Conservation (phyloP, 495 filamentous ascomycete species). For the Bombardia bombarda region DNA sequence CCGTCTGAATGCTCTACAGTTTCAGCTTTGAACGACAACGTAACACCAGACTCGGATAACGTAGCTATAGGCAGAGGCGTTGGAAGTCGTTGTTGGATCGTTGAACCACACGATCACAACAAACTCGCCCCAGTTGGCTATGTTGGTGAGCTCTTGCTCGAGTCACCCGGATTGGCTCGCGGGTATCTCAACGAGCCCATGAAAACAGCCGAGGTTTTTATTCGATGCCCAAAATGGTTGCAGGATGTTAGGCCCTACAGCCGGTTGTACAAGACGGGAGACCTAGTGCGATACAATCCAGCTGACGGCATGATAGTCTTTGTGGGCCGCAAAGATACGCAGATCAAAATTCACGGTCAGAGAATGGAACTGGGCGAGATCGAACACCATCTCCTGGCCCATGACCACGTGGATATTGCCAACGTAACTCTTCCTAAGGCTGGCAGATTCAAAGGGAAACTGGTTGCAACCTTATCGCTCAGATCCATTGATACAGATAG, state of each 20-base stretch:
- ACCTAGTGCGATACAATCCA: slow-evolving; percentile 47
- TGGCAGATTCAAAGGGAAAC: slow-evolving; percentile 29
- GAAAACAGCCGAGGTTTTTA: neutral
- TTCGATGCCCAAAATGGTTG: slow-evolving; percentile 1
- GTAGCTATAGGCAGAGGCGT: slow-evolving; percentile 14
- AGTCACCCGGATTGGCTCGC: slow-evolving; percentile 40
- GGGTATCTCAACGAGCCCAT: slow-evolving; percentile 65
- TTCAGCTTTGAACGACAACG: slow-evolving; percentile 13
- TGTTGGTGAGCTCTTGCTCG: slow-evolving; percentile 74
- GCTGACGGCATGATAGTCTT: slow-evolving; percentile 41
- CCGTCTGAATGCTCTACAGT: slow-evolving; percentile 20
- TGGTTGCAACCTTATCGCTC: slow-evolving; percentile 26
- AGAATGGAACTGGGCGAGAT: slow-evolving; percentile 42
- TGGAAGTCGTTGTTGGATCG: slow-evolving; percentile 32
- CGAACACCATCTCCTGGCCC: slow-evolving; percentile 35
- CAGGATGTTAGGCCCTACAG: slow-evolving; percentile 1
- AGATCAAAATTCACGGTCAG: slow-evolving; percentile 34
- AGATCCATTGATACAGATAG: neutral
- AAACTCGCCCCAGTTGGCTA: slow-evolving; percentile 56
- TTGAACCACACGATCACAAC: slow-evolving; percentile 52
- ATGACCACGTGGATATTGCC: slow-evolving; percentile 23
- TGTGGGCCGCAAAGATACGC: slow-evolving; percentile 29
- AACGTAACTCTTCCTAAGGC: slow-evolving; percentile 40
- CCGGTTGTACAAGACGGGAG: slow-evolving; percentile 52
- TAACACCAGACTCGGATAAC: slow-evolving; percentile 7